phyloP scores from a whole-genome alignment of 192 early-diverging fungal genomes.

The Gryganskiella cystojenkinii region DNA sequence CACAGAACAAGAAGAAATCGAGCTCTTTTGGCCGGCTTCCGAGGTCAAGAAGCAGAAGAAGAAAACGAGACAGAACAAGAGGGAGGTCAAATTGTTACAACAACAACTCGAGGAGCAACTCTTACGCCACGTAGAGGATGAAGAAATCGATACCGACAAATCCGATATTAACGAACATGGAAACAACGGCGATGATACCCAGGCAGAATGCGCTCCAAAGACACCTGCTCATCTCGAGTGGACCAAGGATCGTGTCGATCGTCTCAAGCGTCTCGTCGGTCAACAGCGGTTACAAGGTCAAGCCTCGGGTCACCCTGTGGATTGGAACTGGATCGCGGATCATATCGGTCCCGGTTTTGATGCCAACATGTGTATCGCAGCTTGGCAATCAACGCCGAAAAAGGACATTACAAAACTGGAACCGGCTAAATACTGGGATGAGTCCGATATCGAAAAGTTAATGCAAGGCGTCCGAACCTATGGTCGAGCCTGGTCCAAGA shows the following conservation, averaged over 20 bases:
- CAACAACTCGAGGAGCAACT: neutral
- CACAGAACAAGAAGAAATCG: neutral
- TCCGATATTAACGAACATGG: neutral
- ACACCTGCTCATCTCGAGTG: neutral
- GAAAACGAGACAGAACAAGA: constrained; percentile 2
- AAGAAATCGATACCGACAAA: neutral
- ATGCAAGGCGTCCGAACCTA: constrained; percentile 6
- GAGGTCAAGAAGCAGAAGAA: too few relatives aligned
- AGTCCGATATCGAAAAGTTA: constrained; percentile 4
- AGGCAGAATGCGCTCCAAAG: neutral
- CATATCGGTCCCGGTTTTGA: constrained; percentile 40
- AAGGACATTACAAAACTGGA: neutral
- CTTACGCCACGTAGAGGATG: neutral
- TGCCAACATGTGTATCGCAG: constrained; percentile 26
- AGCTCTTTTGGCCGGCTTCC: too few relatives aligned
- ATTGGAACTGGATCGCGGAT: constrained; percentile 48
- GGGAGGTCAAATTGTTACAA: neutral
- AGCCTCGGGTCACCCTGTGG: constrained; percentile 1
- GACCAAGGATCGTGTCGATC: neutral
- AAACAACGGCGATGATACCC: neutral
- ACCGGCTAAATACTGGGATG: constrained; percentile 13
- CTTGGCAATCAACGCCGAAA: constrained; percentile 22
- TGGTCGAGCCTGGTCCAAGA: constrained; percentile 19
- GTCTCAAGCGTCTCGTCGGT: constrained; percentile 19
- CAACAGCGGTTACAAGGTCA: constrained; percentile 32